phyloP scores from a whole-genome alignment of 2,329 filamentous ascomycete species.

The Colletotrichum orbiculare region DNA sequence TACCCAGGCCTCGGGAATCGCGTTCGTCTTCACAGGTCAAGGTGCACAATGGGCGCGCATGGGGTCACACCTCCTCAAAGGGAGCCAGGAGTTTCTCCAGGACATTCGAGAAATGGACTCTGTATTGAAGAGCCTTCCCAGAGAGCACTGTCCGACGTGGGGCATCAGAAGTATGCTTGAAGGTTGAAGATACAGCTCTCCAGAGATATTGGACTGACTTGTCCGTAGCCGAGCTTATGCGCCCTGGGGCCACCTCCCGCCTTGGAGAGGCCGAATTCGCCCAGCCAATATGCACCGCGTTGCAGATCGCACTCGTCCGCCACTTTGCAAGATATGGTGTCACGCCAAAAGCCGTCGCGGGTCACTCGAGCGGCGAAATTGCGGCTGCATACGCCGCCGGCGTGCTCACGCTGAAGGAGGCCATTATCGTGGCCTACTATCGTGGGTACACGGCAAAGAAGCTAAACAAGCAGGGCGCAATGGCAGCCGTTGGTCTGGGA shows the following conservation, averaged over 20 bases:
- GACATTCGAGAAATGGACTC: slow-evolving; percentile 31
- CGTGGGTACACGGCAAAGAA: slow-evolving; percentile 43
- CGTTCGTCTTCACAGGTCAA: slow-evolving; percentile 55
- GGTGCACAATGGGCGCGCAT: slow-evolving; percentile 58
- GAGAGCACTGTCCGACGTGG: slow-evolving; percentile 40
- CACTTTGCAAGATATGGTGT: slow-evolving; percentile 46
- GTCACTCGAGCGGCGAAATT: slow-evolving; percentile 55
- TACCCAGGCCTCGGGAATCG: slow-evolving; percentile 27
- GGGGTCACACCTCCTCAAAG: slow-evolving; percentile 46
- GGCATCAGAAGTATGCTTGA: slow-evolving; percentile 31
- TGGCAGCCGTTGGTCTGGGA: slow-evolving; percentile 49
- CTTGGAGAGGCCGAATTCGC: slow-evolving; percentile 42
- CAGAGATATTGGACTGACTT: background rate
- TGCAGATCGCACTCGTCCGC: slow-evolving; percentile 60
- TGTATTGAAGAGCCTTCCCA: slow-evolving; percentile 39
- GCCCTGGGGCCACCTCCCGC: slow-evolving; percentile 16
- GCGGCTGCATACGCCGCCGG: slow-evolving; percentile 51
- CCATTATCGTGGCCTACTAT: slow-evolving; percentile 49
- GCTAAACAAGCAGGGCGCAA: slow-evolving; percentile 41
- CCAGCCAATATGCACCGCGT: slow-evolving; percentile 64
- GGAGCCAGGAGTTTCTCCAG: slow-evolving; percentile 16
- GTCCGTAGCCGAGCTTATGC: slow-evolving; percentile 16
- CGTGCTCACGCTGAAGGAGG: slow-evolving; percentile 42
- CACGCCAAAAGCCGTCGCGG: slow-evolving; percentile 45
- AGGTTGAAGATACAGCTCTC: background rate